These are phyloP conservation scores for Phallus indusiatus DNA, from an alignment of 768 basidiomycete species.

Conservation along the genomic window DNA sequence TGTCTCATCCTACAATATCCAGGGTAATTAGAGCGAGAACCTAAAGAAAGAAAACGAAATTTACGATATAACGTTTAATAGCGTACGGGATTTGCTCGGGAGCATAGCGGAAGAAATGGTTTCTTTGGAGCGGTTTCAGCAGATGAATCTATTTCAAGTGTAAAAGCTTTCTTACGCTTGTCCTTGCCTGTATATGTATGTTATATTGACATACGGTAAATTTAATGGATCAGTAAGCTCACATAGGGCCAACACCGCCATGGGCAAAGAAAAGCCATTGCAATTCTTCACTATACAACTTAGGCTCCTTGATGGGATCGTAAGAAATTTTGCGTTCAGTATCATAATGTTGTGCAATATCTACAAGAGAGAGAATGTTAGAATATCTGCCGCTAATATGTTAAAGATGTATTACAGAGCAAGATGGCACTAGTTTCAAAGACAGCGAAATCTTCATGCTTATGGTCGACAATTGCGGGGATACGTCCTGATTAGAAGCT, in stretches of 20 bases:
- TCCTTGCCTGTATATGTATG: constrained; percentile 1
- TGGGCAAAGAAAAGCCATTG: constrained; percentile 40
- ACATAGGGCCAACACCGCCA: constrained; percentile 82
- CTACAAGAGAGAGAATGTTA: neutral
- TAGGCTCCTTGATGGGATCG: constrained; percentile 24
- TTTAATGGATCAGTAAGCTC: constrained; percentile 26
- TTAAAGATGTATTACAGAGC: constrained; percentile 30
- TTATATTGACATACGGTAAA: neutral
- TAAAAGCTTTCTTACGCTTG: constrained; percentile 1
- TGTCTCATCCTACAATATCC: constrained; percentile 48
- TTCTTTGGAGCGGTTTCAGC: constrained; percentile 29
- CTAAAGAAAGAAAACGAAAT: constrained; percentile 12
- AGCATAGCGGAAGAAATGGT: constrained; percentile 58
- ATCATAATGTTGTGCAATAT: constrained; percentile 43
- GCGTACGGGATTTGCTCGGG: constrained; percentile 56
- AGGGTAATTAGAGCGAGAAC: neutral
- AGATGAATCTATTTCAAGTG: neutral
- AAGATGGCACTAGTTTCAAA: constrained; percentile 80
- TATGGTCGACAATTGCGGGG: constrained; percentile 53
- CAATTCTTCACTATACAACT: constrained; percentile 20
- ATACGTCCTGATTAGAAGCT: constrained; percentile 35
- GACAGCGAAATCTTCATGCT: constrained; percentile 38
- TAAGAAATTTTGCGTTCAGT: constrained; percentile 28
- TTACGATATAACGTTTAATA: constrained; percentile 40
- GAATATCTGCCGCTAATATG: neutral